These are phyloP conservation scores for Microdochium bolleyi DNA, from an alignment of 2,329 filamentous ascomycete genomes.

Conservation along the genomic window DNA sequence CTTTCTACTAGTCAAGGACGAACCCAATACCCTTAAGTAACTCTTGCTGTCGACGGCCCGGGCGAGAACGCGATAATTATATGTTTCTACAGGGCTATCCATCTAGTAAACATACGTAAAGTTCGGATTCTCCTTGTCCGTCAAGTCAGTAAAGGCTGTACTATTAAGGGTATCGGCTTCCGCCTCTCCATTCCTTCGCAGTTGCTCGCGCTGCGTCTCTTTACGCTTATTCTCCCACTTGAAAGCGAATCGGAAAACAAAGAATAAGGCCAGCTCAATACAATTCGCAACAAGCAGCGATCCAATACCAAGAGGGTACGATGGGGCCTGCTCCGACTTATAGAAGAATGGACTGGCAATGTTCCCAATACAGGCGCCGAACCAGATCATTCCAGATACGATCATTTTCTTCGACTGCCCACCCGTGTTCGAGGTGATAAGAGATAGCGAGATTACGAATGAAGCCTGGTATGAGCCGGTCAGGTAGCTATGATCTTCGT, in stretches of 20 bases:
- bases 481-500: slow-evolving; percentile 15
- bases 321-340: slow-evolving; percentile 38
- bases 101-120: slow-evolving; percentile 29
- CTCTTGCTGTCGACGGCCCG: no score
- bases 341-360: slow-evolving; percentile 58
- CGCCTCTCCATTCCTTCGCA: slow-evolving; percentile 15
- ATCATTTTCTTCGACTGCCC: slow-evolving; percentile 58
- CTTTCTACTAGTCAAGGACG: no score
- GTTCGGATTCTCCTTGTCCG: slow-evolving; percentile 33
- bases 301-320: slow-evolving; percentile 29
- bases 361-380: slow-evolving; percentile 53
- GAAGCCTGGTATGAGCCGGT: slow-evolving; percentile 30
- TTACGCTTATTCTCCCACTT: slow-evolving; percentile 30
- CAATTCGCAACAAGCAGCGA: slow-evolving; percentile 32
- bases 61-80: slow-evolving; percentile 6
- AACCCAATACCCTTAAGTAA: no score
- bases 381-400: slow-evolving; percentile 52
- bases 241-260: slow-evolving; percentile 28
- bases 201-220: slow-evolving; percentile 5
- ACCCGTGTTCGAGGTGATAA: slow-evolving; percentile 40
- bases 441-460: slow-evolving; percentile 30
- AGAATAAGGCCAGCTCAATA: slow-evolving; percentile 27
- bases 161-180: slow-evolving; percentile 21
- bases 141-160: slow-evolving; percentile 32
- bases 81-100: background rate